These are phyloP conservation scores for Diaporthe citri DNA, from an alignment of 2,329 filamentous ascomycete genomes.

Conservation along the genomic window DNA sequence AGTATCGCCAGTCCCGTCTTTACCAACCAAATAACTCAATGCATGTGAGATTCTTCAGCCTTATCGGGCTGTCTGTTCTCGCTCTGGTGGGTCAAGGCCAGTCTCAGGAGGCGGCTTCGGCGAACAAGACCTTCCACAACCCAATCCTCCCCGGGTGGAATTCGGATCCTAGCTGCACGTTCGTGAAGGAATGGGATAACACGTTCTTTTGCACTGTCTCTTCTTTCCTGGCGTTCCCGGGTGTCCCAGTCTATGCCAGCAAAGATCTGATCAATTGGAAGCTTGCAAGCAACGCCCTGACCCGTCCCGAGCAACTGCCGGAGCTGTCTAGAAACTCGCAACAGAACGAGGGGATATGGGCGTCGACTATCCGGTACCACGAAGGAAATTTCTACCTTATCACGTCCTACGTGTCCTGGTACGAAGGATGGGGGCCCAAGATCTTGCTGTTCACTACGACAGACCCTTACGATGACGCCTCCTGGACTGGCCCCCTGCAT, in stretches of 20 bases:
- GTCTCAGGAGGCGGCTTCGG: neutral
- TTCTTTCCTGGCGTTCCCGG: conserved; percentile 59
- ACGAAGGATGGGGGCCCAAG: conserved; percentile 50
- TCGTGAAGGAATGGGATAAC: conserved; percentile 52
- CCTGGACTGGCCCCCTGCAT: conserved; percentile 55
- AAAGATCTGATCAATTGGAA: conserved; percentile 58
- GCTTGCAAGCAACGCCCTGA: conserved; percentile 42
- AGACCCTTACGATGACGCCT: conserved; percentile 53
- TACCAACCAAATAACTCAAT: neutral
- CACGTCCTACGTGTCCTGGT: conserved; percentile 53
- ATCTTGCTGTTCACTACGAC: conserved; percentile 56
- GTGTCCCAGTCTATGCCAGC: conserved; percentile 58
- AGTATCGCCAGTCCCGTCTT: neutral
- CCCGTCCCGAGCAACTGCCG: conserved; percentile 32
- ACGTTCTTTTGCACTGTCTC: conserved; percentile 60
- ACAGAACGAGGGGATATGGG: conserved; percentile 58
- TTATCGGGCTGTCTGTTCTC: neutral
- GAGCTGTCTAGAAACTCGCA: neutral
- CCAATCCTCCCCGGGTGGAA: conserved; percentile 61
- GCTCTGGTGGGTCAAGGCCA: conserved; percentile 2
- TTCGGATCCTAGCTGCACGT: conserved; percentile 59
- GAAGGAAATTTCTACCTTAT: conserved; percentile 59
- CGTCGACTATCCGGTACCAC: conserved; percentile 59
- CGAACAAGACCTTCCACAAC: conserved; percentile 52
- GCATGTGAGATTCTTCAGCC: neutral